A percentile compares a stretch with the other conserved stretches of the same genome.
Evolutionary conservation across 805 yeast genomes (phyloP).

Genomic region (Teunomyces atbi): DNA sequence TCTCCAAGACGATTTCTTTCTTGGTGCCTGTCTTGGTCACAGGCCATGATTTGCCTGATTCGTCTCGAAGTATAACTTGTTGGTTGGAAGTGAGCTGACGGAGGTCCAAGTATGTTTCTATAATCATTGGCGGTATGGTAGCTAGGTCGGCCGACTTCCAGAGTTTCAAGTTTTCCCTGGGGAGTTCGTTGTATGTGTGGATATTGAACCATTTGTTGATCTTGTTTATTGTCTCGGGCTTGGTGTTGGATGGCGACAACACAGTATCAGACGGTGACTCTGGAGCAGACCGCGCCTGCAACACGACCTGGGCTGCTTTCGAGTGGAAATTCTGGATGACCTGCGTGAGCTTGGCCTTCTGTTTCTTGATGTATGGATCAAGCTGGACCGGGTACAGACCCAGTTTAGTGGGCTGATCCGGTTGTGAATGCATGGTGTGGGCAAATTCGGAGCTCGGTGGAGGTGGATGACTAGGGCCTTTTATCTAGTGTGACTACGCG

Average conservation of each 20-base stretch:
- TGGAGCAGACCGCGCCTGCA: conserved; percentile 41
- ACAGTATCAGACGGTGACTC: conserved; percentile 16
- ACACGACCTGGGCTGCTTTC: conserved; percentile 58
- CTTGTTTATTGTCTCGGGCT: conserved; percentile 21
- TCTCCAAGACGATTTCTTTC: conserved; percentile 87
- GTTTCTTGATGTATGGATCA: conserved; percentile 14
- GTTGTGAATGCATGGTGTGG: conserved; percentile 4
- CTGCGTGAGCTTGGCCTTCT: conserved; percentile 38
- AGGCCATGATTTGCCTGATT: conserved; percentile 50
- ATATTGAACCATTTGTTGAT: conserved; percentile 65
- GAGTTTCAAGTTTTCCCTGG: conserved; percentile 55
- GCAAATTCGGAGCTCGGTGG: background rate
- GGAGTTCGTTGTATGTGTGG: conserved; percentile 37
- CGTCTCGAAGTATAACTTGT: conserved; percentile 57
- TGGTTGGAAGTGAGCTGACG: conserved; percentile 56
- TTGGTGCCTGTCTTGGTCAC: conserved; percentile 57
- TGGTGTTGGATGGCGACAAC: conserved; percentile 7
- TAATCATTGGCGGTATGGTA: conserved; percentile 73
- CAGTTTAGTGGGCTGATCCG: background rate
- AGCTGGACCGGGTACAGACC: conserved; percentile 6
- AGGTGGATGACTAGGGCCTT: conserved; percentile 3
- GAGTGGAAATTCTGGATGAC: conserved; percentile 62
- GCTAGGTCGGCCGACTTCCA: conserved; percentile 57
- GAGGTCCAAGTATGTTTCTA: conserved; percentile 79
- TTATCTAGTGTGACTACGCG: conserved; percentile 5